Conservation (phyloP, 1,284 basidiomycete species). For the Ustilago trichophora region DNA sequence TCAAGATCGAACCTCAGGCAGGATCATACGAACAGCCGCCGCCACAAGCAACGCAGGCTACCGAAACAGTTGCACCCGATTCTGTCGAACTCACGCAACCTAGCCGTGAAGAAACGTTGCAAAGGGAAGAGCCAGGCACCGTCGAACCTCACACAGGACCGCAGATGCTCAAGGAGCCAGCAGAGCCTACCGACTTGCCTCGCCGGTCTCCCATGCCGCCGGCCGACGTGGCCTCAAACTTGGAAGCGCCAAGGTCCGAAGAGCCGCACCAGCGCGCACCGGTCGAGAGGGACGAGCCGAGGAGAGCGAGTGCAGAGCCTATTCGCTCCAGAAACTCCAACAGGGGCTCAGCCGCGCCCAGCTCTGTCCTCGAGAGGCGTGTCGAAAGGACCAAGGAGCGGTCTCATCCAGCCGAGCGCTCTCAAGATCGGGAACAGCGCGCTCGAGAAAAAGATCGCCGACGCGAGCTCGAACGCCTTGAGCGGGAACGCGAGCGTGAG, state of each 20-base stretch:
- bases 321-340: slow-evolving; percentile 7
- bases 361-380: slow-evolving; percentile 19
- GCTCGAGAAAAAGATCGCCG: slow-evolving; percentile 41
- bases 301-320: slow-evolving; percentile 6
- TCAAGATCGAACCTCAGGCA: slow-evolving; percentile 19
- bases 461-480: slow-evolving; percentile 35
- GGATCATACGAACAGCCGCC: slow-evolving; percentile 2
- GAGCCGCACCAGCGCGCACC: slow-evolving; percentile 1
- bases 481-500: slow-evolving; percentile 43
- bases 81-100: not conserved
- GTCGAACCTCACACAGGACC: not conserved
- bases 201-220: slow-evolving; percentile 5
- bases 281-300: slow-evolving; percentile 3
- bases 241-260: slow-evolving; percentile 2
- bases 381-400: slow-evolving; percentile 27
- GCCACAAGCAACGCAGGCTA: not conserved
- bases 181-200: not conserved
- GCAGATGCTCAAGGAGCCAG: not conserved
- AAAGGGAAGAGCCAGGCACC: not conserved
- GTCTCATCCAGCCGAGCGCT: slow-evolving; percentile 26
- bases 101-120: not conserved
- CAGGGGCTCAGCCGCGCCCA: slow-evolving; percentile 16
- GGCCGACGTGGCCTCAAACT: not conserved
- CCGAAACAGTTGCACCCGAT: not conserved
- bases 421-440: slow-evolving; percentile 43